Conservation (phyloP, 2,329 filamentous ascomycete genomes). For the Penicillium sp. region DNA sequence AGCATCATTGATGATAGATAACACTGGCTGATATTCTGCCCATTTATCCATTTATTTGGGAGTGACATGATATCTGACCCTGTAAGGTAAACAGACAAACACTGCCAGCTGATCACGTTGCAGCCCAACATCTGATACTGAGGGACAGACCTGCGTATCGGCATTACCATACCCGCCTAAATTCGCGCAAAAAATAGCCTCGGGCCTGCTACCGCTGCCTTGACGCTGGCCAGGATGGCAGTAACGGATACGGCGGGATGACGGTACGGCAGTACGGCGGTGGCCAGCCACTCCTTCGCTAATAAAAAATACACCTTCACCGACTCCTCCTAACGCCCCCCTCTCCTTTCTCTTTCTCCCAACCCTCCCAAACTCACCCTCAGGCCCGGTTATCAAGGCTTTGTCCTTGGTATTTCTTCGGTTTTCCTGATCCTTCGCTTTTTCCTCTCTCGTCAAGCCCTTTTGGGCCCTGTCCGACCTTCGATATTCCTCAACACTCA, state of each 20-base stretch:
- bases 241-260: background rate
- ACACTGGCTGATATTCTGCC: background rate
- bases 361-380: constrained; percentile 8
- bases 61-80: background rate
- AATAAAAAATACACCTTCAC: constrained; percentile 29
- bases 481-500: background rate
- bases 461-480: constrained; percentile 5
- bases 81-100: background rate
- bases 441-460: constrained; percentile 1
- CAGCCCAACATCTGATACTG: constrained; percentile 8
- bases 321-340: constrained; percentile 25
- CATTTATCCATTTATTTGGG: background rate
- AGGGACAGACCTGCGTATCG: background rate
- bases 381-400: constrained; percentile 26
- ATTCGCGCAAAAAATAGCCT: constrained; percentile 10
- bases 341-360: constrained; percentile 19
- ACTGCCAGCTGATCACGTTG: background rate
- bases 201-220: background rate
- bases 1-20: background rate
- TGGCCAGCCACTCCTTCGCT: constrained; percentile 24
- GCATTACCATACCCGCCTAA: constrained; percentile 9
- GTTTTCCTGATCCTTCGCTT: constrained; percentile 4
- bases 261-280: background rate
- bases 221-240: background rate
- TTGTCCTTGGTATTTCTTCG: constrained; percentile 26